Percentiles rank a stretch among this genome's conserved stretches.
Conservation (phyloP, 768 basidiomycete species). For the Hirschioporus abietinus region DNA sequence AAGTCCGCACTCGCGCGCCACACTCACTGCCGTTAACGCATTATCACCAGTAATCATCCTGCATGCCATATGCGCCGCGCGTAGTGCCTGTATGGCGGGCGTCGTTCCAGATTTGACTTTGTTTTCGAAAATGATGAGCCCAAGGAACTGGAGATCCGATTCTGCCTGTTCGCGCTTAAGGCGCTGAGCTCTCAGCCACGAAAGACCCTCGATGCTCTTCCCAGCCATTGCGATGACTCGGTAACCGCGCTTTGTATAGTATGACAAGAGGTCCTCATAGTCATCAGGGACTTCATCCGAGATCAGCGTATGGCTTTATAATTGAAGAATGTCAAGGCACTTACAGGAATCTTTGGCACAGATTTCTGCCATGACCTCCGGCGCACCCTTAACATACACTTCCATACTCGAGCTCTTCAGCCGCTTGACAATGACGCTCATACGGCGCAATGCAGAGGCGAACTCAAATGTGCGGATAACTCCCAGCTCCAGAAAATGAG, state of each 20-base stretch:
- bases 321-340: constrained; percentile 25
- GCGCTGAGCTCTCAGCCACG: constrained; percentile 96
- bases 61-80: constrained; percentile 86
- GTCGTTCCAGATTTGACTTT: constrained; percentile 90
- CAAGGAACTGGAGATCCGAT: constrained; percentile 82
- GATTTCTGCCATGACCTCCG: constrained; percentile 95
- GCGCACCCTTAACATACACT: constrained; percentile 98
- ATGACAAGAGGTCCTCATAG: constrained; percentile 92
- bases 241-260: constrained; percentile 95
- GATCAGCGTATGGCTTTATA: constrained; percentile 13
- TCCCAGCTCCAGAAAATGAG: constrained; percentile 94
- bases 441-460: constrained; percentile 84
- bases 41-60: constrained; percentile 99
- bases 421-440: constrained; percentile 97
- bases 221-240: constrained; percentile 98
- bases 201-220: constrained; percentile 87
- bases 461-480: constrained; percentile 97
- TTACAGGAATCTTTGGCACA: constrained; percentile 88
- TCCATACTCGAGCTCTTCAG: constrained; percentile 95
- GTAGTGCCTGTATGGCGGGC: constrained; percentile 83
- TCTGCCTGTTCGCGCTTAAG: constrained; percentile 98
- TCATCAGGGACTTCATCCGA: constrained; percentile 76
- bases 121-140: constrained; percentile 97
- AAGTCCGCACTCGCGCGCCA: constrained; percentile 88
- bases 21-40: constrained; percentile 92